Evolutionary conservation across 139 green algal species (phyloP), one percentile per base, ranked within the genome.

Genomic region (Chloropicon primus): DNA sequence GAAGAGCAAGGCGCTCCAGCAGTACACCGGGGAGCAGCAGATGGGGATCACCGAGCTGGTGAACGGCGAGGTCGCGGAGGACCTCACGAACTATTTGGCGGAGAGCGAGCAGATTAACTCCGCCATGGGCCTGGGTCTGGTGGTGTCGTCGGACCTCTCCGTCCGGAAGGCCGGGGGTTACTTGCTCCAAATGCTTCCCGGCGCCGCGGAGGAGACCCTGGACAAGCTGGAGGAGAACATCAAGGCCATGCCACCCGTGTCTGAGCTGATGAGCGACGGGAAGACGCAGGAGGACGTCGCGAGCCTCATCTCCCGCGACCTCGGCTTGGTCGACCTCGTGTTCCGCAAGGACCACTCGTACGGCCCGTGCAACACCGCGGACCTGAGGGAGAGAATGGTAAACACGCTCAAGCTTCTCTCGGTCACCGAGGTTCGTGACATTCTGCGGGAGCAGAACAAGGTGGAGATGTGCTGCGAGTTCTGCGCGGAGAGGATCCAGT

Each of bases 141-240:
- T 81, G n/a, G n/a, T n/a, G n/a, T n/a, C n/a, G n/a, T n/a, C n/a
- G n/a, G 41, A 62, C 41, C 41, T 62, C 41, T n/a, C 41, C 22
- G 79, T 74, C 27, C 53, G 25, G 71, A 0, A 17, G 25, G 77
- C 74, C 5, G 75, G 75, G 1, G 77, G 77, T 2, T 85, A 72
- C 74, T 54, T 97, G 22, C 82, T 97, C 24, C 88, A 94, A 87
- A 84, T 96, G 54, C 82, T 96, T 74, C 93, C 93, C 0, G 95
- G 96, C 83, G 93, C 89, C 27, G 89, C 86, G 17, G 93, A 97
- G 72, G 91, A 95, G 72, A 97, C 93, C 0, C 72, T 97, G 21
- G 24, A 72, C 1, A 78, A 86, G 78, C 83, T 97, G 62, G 93
- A 97, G 82, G 2, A 28, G 0, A 96, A 94, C 83, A 86, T 97